phyloP scores from a whole-genome alignment of 2,329 filamentous ascomycete genomes.

The Akanthomyces dipterigenus region DNA sequence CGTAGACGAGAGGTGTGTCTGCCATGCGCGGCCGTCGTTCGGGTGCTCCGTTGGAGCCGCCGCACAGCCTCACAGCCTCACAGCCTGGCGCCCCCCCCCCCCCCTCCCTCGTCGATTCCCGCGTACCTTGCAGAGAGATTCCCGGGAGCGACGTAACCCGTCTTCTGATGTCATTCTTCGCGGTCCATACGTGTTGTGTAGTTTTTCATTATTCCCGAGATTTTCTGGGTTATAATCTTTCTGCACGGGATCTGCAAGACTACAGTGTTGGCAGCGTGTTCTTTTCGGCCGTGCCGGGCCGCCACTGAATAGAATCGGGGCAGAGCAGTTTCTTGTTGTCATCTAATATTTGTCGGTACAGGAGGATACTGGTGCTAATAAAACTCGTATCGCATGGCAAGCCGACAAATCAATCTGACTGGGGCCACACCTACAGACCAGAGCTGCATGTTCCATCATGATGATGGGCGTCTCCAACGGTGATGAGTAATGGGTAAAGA shows the following conservation, averaged over 20 bases:
- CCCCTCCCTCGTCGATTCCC: not conserved
- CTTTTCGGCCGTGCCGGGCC: no score
- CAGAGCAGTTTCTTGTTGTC: no score
- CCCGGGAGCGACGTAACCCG: not conserved
- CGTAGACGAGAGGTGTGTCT: slow-evolving; percentile 1
- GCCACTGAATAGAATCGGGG: no score
- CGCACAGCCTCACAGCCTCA: not conserved
- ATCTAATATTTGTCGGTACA: no score
- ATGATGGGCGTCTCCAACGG: not conserved
- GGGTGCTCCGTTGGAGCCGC: not conserved
- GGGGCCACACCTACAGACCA: not conserved
- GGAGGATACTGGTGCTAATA: no score
- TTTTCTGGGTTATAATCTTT: no score
- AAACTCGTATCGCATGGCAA: not conserved
- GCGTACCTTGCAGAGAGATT: not conserved
- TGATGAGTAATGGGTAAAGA: not conserved
- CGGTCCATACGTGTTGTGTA: no score
- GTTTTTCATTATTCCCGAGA: no score
- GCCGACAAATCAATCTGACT: no score
- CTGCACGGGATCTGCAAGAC: not conserved
- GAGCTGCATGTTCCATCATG: not conserved
- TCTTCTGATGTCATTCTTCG: not conserved
- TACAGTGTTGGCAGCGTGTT: no score
- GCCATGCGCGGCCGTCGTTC: not conserved
- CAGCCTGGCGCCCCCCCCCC: no score